A percentile compares a stretch with the other conserved stretches of the same genome.
Evolutionary conservation across 1,284 basidiomycete genomes (phyloP).

Genomic region (Sporisorium scitamineum): DNA sequence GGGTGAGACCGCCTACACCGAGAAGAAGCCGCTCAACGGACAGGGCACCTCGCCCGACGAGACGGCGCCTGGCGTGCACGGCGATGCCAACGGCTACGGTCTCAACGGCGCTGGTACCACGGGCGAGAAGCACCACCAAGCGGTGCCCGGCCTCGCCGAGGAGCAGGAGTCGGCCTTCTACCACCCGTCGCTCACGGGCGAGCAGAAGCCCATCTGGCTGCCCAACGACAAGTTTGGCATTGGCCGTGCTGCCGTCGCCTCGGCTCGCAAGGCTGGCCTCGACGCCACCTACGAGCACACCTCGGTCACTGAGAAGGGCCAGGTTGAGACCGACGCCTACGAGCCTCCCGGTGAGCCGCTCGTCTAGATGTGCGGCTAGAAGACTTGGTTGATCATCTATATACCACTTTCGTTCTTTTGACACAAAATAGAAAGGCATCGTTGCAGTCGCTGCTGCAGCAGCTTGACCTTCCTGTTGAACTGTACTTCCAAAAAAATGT

Average conservation of each 20-base stretch:
- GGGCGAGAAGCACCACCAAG: constrained; percentile 17
- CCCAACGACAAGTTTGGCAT: constrained; percentile 67
- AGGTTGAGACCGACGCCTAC: constrained; percentile 59
- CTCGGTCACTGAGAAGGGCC: constrained; percentile 63
- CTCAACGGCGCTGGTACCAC: constrained; percentile 24
- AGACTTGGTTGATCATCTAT: not conserved
- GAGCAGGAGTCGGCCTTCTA: constrained; percentile 57
- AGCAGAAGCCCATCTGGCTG: constrained; percentile 65
- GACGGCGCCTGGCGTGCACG: constrained; percentile 10
- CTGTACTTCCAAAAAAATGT: constrained; percentile 11
- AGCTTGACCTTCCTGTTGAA: constrained; percentile 3
- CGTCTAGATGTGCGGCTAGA: constrained; percentile 23
- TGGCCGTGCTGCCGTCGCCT: constrained; percentile 56
- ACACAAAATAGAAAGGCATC: not conserved
- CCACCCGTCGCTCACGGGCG: constrained; percentile 61
- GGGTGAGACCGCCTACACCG: constrained; percentile 47
- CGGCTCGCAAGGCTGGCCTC: constrained; percentile 61
- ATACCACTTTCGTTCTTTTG: constrained; percentile 11
- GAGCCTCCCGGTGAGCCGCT: constrained; percentile 64
- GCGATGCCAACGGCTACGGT: constrained; percentile 16
- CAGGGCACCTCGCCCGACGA: constrained; percentile 20
- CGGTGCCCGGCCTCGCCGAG: constrained; percentile 9
- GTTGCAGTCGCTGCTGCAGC: not conserved
- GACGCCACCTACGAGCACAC: constrained; percentile 61
- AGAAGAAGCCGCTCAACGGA: constrained; percentile 50